Evolutionary conservation across 2,329 filamentous ascomycete species (phyloP), one percentile per base, ranked within the genome.

Genomic region (Colletotrichum orchidophilum): DNA sequence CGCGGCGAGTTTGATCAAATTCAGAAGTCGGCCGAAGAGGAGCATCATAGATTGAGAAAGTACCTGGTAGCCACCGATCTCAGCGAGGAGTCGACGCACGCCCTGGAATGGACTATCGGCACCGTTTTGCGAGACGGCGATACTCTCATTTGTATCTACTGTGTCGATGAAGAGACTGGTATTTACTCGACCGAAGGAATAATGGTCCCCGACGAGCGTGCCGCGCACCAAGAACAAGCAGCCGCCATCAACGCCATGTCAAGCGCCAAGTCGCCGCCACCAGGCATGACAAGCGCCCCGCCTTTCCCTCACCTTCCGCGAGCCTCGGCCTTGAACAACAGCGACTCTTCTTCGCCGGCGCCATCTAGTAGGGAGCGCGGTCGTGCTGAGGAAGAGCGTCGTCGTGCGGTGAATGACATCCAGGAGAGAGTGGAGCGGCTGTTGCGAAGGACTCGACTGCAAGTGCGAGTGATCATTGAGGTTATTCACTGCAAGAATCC

Each of bases 401-500:
- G 91, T 68, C 90, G 91, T 75, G 95, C 95, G 0, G 90, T 96
- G n/a, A 90, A 94, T 73, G 90, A 92, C 68, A 95, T 99, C 72
- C 95, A 94, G 1, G 90, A 96, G 66, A 90, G 93, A 39, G 94
- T 97, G 64, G 89, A 96, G n/a, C 93, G 92, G 74, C 84, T 98
- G 55, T 83, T 99, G 71, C 89, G 96, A 71, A 97, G 97, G 86
- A 99, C 96, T 1, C 90, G 93, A 74, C 85, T 99, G 70, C 96
- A 99, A 80, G 95, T 98, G 59, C 91, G 95, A 69, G 93, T 98
- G 58, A 94, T 97, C 61, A 92, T 99, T 39, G 96, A 99, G 82
- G 96, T 98, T 31, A 92, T 99, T 75, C 96, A 98, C 82, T 98
- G 96, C 91, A 98, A 98, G 87, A 98, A 94, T 78, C 95, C 96